Evolutionary conservation across 495 filamentous ascomycete species (phyloP), one percentile per base, ranked within the genome.

Genomic region (Daldinia decipiens): DNA sequence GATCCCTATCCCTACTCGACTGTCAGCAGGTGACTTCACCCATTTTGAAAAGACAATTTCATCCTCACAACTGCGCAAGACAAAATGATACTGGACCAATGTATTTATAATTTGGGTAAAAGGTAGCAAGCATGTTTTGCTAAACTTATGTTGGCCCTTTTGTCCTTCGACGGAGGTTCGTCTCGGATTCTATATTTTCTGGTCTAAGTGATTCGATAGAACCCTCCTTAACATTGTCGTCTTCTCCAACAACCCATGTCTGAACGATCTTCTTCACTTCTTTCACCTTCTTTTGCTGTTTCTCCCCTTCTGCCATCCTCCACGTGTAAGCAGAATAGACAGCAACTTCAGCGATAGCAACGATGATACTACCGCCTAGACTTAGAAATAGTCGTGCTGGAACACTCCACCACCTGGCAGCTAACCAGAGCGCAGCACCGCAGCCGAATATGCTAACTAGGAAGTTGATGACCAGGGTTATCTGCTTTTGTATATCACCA

Each of bases 271-370:
- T 83, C 77, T 95, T 96, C 61, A 85, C 79, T 80, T 97, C 93
- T 62, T 83, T 87, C 57, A 87, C 76, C 43, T 80, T 85, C 78
- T 83, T 87, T 70, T 92, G 90, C 62, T 83, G 86, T 45, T 80
- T 83, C 71, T 91, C 90, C 0, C 93, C 92, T 74, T 92, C 83
- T 29, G 88, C 86, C 29, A 97, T 80, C 74, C 93, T 89, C 80
- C 89, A 85, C 45, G 97, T 79, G 80, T 97, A 99, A 6, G 93
- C 92, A 11, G 86, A 88, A 79, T 98, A 98, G 39, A 98, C 88
- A 24, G 90, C 89, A 9, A 95, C 90, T 78, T 99, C 95, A 4
- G 93, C 94, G 51, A 96, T 82, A 3, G 90, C 94, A 24, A 98
- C 92, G 19, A 92, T 66, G 3, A 87, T 76, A 60, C 88, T 90